Conservation (phyloP, 2,329 filamentous ascomycete species). For the Paradendryphiella salina region DNA sequence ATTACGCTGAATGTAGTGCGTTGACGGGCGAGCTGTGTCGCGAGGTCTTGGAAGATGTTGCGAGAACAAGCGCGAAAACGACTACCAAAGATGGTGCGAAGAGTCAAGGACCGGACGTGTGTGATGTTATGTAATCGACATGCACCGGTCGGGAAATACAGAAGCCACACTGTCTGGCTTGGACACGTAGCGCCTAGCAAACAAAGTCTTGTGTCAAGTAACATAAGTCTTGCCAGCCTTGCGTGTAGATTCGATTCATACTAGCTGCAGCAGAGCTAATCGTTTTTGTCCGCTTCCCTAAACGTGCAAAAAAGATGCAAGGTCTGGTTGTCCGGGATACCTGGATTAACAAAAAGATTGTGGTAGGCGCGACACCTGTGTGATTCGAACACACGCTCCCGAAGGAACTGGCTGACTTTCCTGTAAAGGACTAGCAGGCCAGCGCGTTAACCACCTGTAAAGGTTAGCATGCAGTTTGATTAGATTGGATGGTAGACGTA, state of each 20-base stretch:
- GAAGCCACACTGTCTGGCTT: background rate
- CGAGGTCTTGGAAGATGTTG: constrained; percentile 64
- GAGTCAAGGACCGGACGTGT: constrained; percentile 43
- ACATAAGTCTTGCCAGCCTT: too few relatives aligned
- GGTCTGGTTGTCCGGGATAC: too few relatives aligned
- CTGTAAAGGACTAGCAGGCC: constrained; percentile 28
- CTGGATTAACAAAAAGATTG: constrained; percentile 7
- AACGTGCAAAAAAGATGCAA: too few relatives aligned
- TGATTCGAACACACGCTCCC: constrained; percentile 37
- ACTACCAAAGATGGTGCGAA: constrained; percentile 59
- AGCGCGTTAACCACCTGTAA: constrained; percentile 36
- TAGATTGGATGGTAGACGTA: too few relatives aligned
- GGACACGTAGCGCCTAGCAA: background rate
- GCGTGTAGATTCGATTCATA: too few relatives aligned
- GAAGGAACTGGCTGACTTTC: constrained; percentile 34
- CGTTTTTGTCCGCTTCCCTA: too few relatives aligned
- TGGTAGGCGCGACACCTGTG: constrained; percentile 28
- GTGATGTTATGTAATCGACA: constrained; percentile 10
- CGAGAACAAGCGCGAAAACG: constrained; percentile 61
- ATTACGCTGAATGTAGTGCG: constrained; percentile 66
- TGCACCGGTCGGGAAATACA: background rate
- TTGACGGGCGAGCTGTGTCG: constrained; percentile 62
- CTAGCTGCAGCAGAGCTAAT: too few relatives aligned
- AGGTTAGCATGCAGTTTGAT: too few relatives aligned
- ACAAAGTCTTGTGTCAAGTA: too few relatives aligned